A percentile compares a stretch with the other conserved stretches of the same genome.
These are phyloP conservation scores for Neurospora hispaniola DNA, from an alignment of 495 filamentous ascomycete species.

Conservation along the genomic window DNA sequence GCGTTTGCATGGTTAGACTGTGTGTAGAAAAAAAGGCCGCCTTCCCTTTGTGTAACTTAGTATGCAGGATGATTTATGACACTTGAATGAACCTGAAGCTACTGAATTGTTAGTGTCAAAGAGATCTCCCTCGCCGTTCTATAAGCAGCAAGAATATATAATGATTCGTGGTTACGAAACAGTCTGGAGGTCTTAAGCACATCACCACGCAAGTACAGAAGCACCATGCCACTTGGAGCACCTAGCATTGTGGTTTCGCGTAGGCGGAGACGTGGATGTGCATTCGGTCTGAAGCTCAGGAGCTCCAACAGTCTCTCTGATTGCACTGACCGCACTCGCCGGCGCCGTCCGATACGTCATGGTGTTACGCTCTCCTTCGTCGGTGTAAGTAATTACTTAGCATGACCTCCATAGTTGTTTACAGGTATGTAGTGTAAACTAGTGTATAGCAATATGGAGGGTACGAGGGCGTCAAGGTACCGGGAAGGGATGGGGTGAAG, in stretches of 20 bases:
- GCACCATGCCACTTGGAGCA: background rate
- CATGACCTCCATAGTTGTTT: background rate
- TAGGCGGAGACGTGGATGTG: background rate
- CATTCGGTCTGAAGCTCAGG: background rate
- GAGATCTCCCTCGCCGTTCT: background rate
- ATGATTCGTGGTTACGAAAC: background rate
- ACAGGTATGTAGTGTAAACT: background rate
- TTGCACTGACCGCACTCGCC: background rate
- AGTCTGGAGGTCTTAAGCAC: background rate
- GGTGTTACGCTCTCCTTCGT: background rate
- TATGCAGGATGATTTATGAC: background rate
- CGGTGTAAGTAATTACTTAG: background rate
- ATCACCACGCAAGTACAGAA: background rate
- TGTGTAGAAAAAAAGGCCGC: background rate
- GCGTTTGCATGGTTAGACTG: background rate
- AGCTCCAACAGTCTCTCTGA: background rate
- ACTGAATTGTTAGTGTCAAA: background rate
- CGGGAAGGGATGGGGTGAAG: background rate
- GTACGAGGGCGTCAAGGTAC: background rate
- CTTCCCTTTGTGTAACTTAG: background rate
- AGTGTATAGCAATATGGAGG: background rate
- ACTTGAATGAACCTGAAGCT: background rate
- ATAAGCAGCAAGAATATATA: background rate
- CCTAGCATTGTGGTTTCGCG: background rate
- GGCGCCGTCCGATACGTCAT: background rate